Evolutionary conservation across 495 filamentous ascomycete genomes (phyloP), one percentile per base, ranked within the genome.

Genomic region (Podospora fimiseda): DNA sequence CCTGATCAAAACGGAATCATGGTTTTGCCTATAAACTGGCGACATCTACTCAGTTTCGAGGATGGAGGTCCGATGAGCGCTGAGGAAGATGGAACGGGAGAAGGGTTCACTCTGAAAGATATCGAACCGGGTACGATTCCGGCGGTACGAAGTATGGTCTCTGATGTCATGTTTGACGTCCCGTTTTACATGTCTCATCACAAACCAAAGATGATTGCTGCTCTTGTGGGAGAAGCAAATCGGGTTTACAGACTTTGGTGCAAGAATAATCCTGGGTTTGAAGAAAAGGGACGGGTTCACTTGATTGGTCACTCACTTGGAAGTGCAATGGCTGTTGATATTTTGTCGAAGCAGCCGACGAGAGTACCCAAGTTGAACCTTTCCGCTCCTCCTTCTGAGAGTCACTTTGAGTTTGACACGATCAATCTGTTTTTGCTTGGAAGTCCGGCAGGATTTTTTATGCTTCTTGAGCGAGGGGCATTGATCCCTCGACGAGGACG

Each of bases 181-280:
- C 93, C 93, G 0, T 96, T 95, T 60, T 98, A 97, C 68, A 81
- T 98, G 56, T 96, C 91, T 1, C 87, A 93, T 59, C 93, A 96
- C 68, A 93, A 96, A 59, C 82, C 85, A 1, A 95, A 89, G 69
- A 97, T 98, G 90, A 84, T 95, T 22, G 77, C 83, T 48, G 92
- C 91, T 1, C 84, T 96, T 19, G 83, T 91, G n/a, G 75, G 74
- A 60, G 93, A 98, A 69, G 93, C 93, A 1, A 98, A 98, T 59
- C 81, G 93, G 1, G 85, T 98, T 3, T 96, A 92, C 62, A 81
- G 87, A 7, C 78, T 97, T 2, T 98, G 93, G 93, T 95, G 89
- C 59, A 76, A 76, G 36, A 94, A 96, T 62, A 96, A 98, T 57
- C 86, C 89, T 0, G 86, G 82, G 2, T 98, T 96, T 59, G 76